Conservation (phyloP, 495 filamentous ascomycete species). For the Penicillium paradoxum region DNA sequence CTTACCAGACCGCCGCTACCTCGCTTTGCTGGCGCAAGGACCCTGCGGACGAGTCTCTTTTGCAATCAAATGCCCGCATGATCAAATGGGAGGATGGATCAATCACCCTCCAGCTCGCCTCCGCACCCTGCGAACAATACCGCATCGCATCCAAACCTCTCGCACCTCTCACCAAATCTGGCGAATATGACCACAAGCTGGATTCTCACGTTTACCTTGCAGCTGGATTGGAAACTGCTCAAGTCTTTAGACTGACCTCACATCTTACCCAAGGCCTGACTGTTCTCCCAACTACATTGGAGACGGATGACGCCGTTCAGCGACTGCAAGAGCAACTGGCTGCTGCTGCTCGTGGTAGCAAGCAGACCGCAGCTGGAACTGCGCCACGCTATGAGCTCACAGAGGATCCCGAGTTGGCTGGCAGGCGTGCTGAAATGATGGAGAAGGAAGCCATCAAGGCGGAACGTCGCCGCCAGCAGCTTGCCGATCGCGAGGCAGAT, state of each 20-base stretch:
- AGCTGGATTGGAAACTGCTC: slow-evolving; percentile 63
- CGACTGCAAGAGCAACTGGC: slow-evolving; percentile 66
- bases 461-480: slow-evolving; percentile 63
- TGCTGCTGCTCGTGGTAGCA: slow-evolving; percentile 49
- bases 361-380: slow-evolving; percentile 55
- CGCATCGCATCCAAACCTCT: slow-evolving; percentile 70
- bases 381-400: slow-evolving; percentile 55
- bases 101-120: slow-evolving; percentile 70
- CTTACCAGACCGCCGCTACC: slow-evolving; percentile 60
- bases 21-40: slow-evolving; percentile 68
- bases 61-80: slow-evolving; percentile 73
- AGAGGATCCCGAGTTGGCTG: slow-evolving; percentile 76
- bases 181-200: slow-evolving; percentile 59
- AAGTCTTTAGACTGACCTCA: slow-evolving; percentile 68
- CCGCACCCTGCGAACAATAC: slow-evolving; percentile 71
- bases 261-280: slow-evolving; percentile 75
- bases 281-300: slow-evolving; percentile 61
- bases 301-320: slow-evolving; percentile 74
- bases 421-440: slow-evolving; percentile 66
- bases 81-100: slow-evolving; percentile 83
- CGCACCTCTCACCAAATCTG: slow-evolving; percentile 59
- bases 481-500: slow-evolving; percentile 59
- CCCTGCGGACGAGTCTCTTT: slow-evolving; percentile 50
- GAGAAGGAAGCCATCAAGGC: slow-evolving; percentile 66
- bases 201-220: slow-evolving; percentile 82